Conservation (phyloP, 805 yeast genomes). For the Komagataella pseudopastoris region DNA sequence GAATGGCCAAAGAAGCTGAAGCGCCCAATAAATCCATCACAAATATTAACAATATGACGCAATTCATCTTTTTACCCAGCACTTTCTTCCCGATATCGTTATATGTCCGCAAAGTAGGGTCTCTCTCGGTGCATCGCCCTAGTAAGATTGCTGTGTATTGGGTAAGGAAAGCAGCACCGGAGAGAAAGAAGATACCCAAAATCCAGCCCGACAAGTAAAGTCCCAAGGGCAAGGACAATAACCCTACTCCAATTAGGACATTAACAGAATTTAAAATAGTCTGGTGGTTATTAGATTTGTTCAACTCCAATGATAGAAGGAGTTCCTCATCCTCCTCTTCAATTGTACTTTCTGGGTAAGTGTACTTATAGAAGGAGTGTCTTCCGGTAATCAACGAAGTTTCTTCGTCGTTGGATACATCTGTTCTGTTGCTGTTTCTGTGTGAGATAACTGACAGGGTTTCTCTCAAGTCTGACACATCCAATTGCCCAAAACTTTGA, state of each 20-base stretch:
- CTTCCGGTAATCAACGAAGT: neutral
- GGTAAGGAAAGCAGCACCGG: constrained; percentile 33
- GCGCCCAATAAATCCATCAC: constrained; percentile 50
- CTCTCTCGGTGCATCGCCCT: constrained; percentile 29
- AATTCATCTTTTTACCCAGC: constrained; percentile 31
- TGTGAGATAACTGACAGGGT: neutral
- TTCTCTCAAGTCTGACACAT: neutral
- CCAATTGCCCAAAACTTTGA: neutral
- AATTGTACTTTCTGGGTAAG: neutral
- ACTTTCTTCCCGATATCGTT: constrained; percentile 42
- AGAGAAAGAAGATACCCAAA: constrained; percentile 27
- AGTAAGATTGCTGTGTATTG: constrained; percentile 39
- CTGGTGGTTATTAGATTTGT: constrained; percentile 54
- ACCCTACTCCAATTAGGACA: constrained; percentile 64
- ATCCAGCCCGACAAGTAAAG: constrained; percentile 58
- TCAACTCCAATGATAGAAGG: constrained; percentile 4
- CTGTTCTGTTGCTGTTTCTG: neutral
- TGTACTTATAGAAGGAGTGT: neutral
- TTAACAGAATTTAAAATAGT: constrained; percentile 70
- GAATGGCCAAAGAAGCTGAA: constrained; percentile 38
- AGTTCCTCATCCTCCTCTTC: neutral
- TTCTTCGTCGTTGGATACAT: neutral
- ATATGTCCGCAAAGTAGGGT: constrained; percentile 32
- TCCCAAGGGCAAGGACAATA: constrained; percentile 62
- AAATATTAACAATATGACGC: constrained; percentile 33